Conservation (phyloP, 1,139 yeast genomes). For the Scheffersomyces lignicola region DNA sequence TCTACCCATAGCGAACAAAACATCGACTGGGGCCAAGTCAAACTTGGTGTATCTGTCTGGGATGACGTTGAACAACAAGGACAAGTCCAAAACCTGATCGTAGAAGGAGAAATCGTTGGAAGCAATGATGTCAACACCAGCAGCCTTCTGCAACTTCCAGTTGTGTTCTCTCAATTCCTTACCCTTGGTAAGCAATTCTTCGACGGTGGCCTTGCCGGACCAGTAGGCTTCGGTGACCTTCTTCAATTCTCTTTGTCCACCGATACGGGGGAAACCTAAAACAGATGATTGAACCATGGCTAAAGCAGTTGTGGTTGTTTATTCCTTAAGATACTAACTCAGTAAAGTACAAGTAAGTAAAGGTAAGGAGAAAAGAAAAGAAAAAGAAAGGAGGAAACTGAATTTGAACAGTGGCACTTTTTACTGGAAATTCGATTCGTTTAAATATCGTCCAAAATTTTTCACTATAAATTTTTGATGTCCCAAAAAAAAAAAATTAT, state of each 20-base stretch:
- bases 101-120: conserved; percentile 98
- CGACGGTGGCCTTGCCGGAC: conserved; percentile 88
- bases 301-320: conserved; percentile 3
- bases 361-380: conserved; percentile 2
- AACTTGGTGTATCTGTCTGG: conserved; percentile 96
- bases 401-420: background rate
- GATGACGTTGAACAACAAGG: conserved; percentile 88
- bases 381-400: conserved; percentile 7
- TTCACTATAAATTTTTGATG: too few relatives aligned
- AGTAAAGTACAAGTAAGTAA: conserved; percentile 2
- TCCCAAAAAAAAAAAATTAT: background rate
- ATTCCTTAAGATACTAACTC: conserved; percentile 3
- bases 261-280: conserved; percentile 99
- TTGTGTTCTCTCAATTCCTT: conserved; percentile 92
- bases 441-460: background rate
- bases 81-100: conserved; percentile 94
- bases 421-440: background rate
- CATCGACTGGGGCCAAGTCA: conserved; percentile 86
- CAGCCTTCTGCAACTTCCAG: conserved; percentile 97
- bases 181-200: conserved; percentile 88
- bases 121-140: conserved; percentile 96
- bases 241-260: conserved; percentile 98
- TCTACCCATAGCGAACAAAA: conserved; percentile 99
- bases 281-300: conserved; percentile 92
- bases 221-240: conserved; percentile 99